Conservation (phyloP, 306 rosid species). For the Cucumis melo region DNA sequence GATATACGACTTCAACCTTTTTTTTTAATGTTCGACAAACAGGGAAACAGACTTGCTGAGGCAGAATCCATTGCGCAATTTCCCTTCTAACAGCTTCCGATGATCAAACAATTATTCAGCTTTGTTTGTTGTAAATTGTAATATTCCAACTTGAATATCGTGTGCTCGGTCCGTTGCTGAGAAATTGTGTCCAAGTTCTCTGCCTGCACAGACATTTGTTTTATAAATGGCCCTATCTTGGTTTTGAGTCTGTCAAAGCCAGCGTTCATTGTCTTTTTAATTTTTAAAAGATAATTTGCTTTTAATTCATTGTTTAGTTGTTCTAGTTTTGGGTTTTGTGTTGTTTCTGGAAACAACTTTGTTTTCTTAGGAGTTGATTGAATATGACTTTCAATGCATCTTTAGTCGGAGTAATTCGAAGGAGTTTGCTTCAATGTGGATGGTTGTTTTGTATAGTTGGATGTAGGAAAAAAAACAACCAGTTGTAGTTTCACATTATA, state of each 20-base stretch:
- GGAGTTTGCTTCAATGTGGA: neutral
- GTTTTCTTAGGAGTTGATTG: neutral
- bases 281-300: neutral
- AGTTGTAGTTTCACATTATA: too few species aligned
- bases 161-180: too few species aligned
- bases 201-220: too few species aligned
- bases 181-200: too few species aligned
- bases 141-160: neutral
- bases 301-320: neutral
- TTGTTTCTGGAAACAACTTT: neutral
- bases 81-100: slow-evolving; percentile 65
- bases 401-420: neutral
- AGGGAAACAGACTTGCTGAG: slow-evolving; percentile 58
- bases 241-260: neutral
- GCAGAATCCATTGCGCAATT: slow-evolving; percentile 76
- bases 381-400: neutral
- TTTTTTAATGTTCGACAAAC: too few species aligned
- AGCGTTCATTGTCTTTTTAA: neutral
- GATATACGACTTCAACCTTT: neutral
- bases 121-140: neutral
- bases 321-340: neutral
- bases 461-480: too few species aligned
- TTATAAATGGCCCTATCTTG: too few species aligned
- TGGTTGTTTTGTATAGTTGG: too few species aligned
- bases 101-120: slow-evolving; percentile 5